Evolutionary conservation across 2,329 filamentous ascomycete genomes (phyloP).

Genomic region (Beauveria varroae): DNA sequence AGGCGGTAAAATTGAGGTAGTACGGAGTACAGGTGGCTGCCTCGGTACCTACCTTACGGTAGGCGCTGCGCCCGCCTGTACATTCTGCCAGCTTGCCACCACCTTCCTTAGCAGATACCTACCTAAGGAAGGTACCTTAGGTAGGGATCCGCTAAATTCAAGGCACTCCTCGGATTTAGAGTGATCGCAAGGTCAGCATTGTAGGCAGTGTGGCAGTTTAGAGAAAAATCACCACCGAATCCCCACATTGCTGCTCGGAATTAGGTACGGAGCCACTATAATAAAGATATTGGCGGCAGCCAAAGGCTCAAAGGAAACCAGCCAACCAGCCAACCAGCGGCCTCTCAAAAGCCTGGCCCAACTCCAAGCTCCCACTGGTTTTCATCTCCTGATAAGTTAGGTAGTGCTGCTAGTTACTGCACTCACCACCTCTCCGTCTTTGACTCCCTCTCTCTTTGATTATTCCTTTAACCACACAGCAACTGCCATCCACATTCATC

Average conservation of each 20-base stretch:
- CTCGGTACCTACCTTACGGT: background rate
- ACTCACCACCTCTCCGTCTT: background rate
- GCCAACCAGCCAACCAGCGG: no score
- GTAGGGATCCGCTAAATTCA: conserved; percentile 1
- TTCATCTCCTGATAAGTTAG: background rate
- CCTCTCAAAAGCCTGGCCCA: no score
- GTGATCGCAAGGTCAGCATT: no score
- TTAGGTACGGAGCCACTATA: no score
- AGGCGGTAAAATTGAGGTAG: background rate
- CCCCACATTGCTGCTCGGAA: no score
- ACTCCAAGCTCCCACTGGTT: no score
- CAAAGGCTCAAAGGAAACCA: background rate
- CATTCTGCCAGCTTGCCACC: background rate
- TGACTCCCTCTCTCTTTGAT: background rate
- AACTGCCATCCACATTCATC: background rate
- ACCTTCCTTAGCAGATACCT: no score
- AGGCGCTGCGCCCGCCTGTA: background rate
- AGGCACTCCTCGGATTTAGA: background rate
- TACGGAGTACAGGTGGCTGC: background rate
- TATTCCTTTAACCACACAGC: background rate
- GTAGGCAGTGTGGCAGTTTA: no score
- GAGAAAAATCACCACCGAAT: no score
- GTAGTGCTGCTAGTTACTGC: background rate
- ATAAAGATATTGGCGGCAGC: background rate
- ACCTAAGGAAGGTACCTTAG: no score